Evolutionary conservation across 1,139 yeast species (phyloP).

Genomic region (Nakaseomyces delphensis): DNA sequence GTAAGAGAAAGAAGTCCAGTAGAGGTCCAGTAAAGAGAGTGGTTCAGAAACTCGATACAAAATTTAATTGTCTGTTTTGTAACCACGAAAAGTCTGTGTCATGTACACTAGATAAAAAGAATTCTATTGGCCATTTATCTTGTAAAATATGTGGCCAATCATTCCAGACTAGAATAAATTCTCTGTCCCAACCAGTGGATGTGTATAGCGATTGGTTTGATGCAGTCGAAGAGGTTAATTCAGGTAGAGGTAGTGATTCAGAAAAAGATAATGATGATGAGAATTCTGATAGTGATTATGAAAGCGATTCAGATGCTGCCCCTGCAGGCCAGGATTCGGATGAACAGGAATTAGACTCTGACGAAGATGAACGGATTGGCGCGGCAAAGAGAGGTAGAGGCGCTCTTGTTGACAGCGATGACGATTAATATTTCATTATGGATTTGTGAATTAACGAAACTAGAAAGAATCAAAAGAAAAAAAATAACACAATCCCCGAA

Average conservation of each 20-base stretch:
- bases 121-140: slow-evolving; percentile 72
- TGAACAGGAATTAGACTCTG: slow-evolving; percentile 29
- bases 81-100: slow-evolving; percentile 90
- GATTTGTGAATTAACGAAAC: too few species aligned
- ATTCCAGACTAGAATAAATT: slow-evolving; percentile 83
- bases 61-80: slow-evolving; percentile 88
- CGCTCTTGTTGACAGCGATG: slow-evolving; percentile 28
- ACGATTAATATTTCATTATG: too few species aligned
- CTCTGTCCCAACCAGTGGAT: slow-evolving; percentile 62
- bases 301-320: slow-evolving; percentile 25
- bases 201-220: slow-evolving; percentile 97
- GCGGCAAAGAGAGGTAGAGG: slow-evolving; percentile 23
- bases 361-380: slow-evolving; percentile 28
- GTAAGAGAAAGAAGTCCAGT: slow-evolving; percentile 85
- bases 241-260: slow-evolving; percentile 41
- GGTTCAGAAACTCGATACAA: slow-evolving; percentile 72
- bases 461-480: not conserved
- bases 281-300: slow-evolving; percentile 28
- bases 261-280: slow-evolving; percentile 24
- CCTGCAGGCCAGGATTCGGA: slow-evolving; percentile 28
- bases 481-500: too few species aligned
- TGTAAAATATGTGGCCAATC: slow-evolving; percentile 94
- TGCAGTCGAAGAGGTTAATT: slow-evolving; percentile 94
- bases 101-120: slow-evolving; percentile 80
- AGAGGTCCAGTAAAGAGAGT: slow-evolving; percentile 73